Base-by-base conservation (phyloP, 441 rosid species). In the Lepidium campestre region DNA sequence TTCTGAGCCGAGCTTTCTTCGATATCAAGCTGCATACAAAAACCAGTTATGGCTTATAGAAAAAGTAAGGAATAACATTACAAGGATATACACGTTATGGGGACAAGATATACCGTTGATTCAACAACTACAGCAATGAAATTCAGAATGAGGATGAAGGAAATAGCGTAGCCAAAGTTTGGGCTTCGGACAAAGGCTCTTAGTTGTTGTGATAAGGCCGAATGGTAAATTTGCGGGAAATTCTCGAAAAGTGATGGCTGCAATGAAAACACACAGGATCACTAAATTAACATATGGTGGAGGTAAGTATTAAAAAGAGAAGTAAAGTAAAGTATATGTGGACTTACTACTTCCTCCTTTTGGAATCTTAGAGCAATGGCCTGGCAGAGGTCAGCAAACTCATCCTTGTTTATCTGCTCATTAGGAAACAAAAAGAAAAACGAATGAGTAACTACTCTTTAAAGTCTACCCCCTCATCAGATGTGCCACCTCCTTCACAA, bases 291-390 rank as follows among this genome's bases (percentile, higher is more conserved):
- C 40, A 62, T 67, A 61, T 22, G 34, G 39, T 29, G 23, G 60
- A 54, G 41, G 34, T 47, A 56, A 62, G 47, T 61, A 29, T 5
- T n/a, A 36, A 27, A 72, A 40, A 46, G 59, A 57, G 25, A 40
- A 80, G 59, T 32, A 65, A 45, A 12, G 37, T 5, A 45, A 54
- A 46, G 32, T 62, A 67, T 59, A 56, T 53, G 42, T 40, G 9
- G 49, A 89, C 98, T 88, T 78, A 94, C 99, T 57, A 75, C 71
- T 70, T 91, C 97, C 82, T 91, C 99, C 80, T 91, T 94, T 55
- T 84, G 89, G 72, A 94, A 94, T 73, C 94, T 84, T 57, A 91
- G 74, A 50, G 90, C 98, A 78, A 94, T 94, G 70, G 99, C 99
- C 68, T 89, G 87, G 82, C 99, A 91, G 66, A 94, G 91, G 55